Percentiles rank a stretch among this genome's conserved stretches.
phyloP scores from a whole-genome alignment of 1,139 yeast genomes.

The Insectozyma bohioensis region DNA sequence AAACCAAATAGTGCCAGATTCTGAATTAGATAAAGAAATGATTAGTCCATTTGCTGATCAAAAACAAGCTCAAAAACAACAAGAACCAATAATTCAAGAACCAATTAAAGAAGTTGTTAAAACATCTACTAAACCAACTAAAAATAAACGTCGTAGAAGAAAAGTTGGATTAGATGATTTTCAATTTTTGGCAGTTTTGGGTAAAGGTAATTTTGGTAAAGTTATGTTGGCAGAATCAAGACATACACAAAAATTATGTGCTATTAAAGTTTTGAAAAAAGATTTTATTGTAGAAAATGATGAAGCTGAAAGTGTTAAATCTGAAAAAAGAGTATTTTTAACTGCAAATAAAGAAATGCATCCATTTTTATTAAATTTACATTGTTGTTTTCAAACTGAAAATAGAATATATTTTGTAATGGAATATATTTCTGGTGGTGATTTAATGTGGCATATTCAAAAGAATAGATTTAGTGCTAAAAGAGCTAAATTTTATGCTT shows the following conservation, averaged over 20 bases:
- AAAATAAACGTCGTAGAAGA: slow-evolving; percentile 44
- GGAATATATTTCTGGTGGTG: slow-evolving; percentile 98
- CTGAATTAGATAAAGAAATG: slow-evolving; percentile 6
- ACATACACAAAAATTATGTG: slow-evolving; percentile 75
- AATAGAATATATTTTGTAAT: slow-evolving; percentile 95
- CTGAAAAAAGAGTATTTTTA: slow-evolving; percentile 89
- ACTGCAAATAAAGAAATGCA: slow-evolving; percentile 88
- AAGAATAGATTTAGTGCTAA: slow-evolving; percentile 84
- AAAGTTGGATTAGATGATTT: slow-evolving; percentile 94
- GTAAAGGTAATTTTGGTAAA: slow-evolving; percentile 97
- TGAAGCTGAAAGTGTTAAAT: slow-evolving; percentile 91
- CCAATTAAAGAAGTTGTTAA: slow-evolving; percentile 6
- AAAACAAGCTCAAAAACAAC: slow-evolving; percentile 2
- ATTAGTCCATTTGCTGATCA: slow-evolving; percentile 12
- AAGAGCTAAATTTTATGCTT: slow-evolving; percentile 95
- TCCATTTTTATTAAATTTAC: slow-evolving; percentile 88
- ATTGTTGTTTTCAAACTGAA: slow-evolving; percentile 97
- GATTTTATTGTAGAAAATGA: slow-evolving; percentile 93
- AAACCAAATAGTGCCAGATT: slow-evolving; percentile 19
- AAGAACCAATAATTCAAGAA: slow-evolving; percentile 9
- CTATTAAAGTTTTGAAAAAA: slow-evolving; percentile 92
- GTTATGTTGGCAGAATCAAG: slow-evolving; percentile 95
- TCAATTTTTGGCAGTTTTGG: slow-evolving; percentile 88
- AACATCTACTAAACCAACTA: slow-evolving; percentile 14
- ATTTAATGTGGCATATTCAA: slow-evolving; percentile 98